phyloP scores from a whole-genome alignment of 805 yeast species.

The Wickerhamiella occidentalis region DNA sequence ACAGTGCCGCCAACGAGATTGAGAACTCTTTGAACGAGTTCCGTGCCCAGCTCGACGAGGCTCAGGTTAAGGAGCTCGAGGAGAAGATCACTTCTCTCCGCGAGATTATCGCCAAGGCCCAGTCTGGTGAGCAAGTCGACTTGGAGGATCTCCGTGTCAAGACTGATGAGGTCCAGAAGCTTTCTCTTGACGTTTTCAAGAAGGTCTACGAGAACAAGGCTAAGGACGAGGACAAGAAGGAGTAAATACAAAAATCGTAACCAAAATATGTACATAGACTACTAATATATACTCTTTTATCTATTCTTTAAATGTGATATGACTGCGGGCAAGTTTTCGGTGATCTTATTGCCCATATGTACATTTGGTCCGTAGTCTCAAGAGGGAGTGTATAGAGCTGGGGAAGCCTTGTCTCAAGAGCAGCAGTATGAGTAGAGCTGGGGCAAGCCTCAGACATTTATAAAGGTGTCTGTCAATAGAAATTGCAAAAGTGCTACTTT shows the following conservation, averaged over 20 bases:
- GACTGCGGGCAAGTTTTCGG: too few species aligned
- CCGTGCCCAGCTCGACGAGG: constrained; percentile 49
- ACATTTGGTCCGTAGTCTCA: too few species aligned
- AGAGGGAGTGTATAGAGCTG: too few species aligned
- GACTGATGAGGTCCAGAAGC: constrained; percentile 73
- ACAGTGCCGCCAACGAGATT: constrained; percentile 73
- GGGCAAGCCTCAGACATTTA: too few species aligned
- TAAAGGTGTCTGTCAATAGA: too few species aligned
- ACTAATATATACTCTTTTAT: neutral
- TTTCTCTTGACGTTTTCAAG: constrained; percentile 72
- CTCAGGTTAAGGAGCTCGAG: constrained; percentile 43
- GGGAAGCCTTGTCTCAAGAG: too few species aligned
- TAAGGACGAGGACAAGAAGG: constrained; percentile 25
- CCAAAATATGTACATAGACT: constrained; percentile 9
- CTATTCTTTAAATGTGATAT: neutral
- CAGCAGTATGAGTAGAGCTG: too few species aligned
- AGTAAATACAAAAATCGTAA: constrained; percentile 1
- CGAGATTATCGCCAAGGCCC: constrained; percentile 62
- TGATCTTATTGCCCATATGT: too few species aligned
- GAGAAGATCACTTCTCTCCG: constrained; percentile 51
- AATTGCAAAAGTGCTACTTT: too few species aligned
- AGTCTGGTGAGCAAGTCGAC: constrained; percentile 53
- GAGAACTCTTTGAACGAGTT: constrained; percentile 75
- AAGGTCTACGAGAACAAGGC: constrained; percentile 46
- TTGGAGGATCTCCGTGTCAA: constrained; percentile 57